A percentile compares a stretch with the other conserved stretches of the same genome.
Evolutionary conservation across 768 basidiomycete genomes (phyloP).

Genomic region (Mycena polygramma): DNA sequence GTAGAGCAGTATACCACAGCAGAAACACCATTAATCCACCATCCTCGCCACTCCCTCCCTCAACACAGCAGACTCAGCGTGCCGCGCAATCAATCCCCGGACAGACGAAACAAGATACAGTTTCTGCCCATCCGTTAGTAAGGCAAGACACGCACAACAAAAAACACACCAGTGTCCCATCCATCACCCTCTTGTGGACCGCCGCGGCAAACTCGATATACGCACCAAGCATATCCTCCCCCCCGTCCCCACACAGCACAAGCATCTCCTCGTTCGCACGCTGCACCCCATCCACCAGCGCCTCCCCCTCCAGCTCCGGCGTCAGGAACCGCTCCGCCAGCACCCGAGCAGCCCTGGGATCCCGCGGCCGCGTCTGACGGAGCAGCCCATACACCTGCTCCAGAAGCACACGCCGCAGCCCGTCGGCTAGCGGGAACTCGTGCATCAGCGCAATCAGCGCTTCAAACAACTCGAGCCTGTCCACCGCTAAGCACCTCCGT

Average conservation of each 20-base stretch:
- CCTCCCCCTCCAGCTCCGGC: slow-evolving; percentile 47
- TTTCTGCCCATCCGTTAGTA: slow-evolving; percentile 54
- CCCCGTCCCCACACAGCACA: slow-evolving; percentile 37
- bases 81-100: slow-evolving; percentile 6
- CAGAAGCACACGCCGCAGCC: slow-evolving; percentile 43
- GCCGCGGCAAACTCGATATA: slow-evolving; percentile 69
- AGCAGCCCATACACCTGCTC: slow-evolving; percentile 56
- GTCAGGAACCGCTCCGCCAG: slow-evolving; percentile 50
- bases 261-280: slow-evolving; percentile 56
- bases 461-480: slow-evolving; percentile 57
- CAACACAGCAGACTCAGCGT: not conserved
- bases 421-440: slow-evolving; percentile 51
- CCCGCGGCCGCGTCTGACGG: slow-evolving; percentile 47
- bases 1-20: no score
- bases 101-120: slow-evolving; percentile 59
- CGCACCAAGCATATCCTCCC: slow-evolving; percentile 47
- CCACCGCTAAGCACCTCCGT: slow-evolving; percentile 48
- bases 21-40: no score
- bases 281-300: slow-evolving; percentile 54
- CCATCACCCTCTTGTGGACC: slow-evolving; percentile 58
- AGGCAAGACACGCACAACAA: slow-evolving; percentile 31
- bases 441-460: slow-evolving; percentile 53
- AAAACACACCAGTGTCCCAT: slow-evolving; percentile 61
- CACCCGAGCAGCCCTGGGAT: slow-evolving; percentile 54
- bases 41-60: not conserved